Percentiles rank a stretch among this genome's conserved stretches.
Evolutionary conservation across 257 asterid species (phyloP).

Genomic region (Asclepias syriaca): DNA sequence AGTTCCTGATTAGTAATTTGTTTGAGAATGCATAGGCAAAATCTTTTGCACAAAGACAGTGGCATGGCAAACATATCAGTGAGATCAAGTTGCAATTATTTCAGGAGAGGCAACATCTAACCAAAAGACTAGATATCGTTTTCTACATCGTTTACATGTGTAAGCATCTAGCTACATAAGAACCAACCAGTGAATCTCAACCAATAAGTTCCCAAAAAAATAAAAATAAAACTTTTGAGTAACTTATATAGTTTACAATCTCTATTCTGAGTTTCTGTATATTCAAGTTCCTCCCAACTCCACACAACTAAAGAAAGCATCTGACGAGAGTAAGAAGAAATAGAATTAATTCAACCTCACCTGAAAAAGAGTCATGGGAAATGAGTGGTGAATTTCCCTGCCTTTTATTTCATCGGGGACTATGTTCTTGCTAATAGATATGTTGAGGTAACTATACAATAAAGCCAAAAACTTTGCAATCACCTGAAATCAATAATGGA

Average conservation of each 20-base stretch:
- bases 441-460: constrained; percentile 64
- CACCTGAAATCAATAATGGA: constrained; percentile 41
- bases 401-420: constrained; percentile 93
- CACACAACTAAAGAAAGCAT: not conserved
- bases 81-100: not conserved
- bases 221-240: no score
- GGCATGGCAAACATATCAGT: not conserved
- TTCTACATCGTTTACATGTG: not conserved
- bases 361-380: constrained; percentile 89
- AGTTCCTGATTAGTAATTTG: no score
- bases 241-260: not conserved
- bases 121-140: not conserved
- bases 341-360: constrained; percentile 25
- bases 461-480: constrained; percentile 81
- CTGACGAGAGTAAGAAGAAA: not conserved
- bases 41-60: not conserved
- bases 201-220: not conserved
- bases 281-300: not conserved
- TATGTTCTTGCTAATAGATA: constrained; percentile 55
- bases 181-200: not conserved
- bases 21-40: not conserved
- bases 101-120: not conserved
- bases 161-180: not conserved
- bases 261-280: not conserved
- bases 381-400: constrained; percentile 81